Evolutionary conservation across 345 rosid genomes (phyloP).

Genomic region (Heritiera littoralis): DNA sequence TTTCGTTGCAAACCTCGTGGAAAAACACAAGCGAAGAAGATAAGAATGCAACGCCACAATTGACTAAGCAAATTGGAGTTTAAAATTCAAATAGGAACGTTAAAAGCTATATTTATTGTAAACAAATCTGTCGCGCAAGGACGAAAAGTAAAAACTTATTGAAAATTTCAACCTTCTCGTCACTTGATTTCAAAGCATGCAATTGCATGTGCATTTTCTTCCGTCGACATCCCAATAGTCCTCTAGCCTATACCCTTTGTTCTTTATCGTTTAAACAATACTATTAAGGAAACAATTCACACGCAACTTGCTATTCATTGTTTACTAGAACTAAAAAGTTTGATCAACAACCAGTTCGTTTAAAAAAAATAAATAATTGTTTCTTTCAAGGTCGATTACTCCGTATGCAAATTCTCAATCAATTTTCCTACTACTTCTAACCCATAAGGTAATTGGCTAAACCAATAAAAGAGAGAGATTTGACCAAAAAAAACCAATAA

Average conservation of each 20-base stretch:
- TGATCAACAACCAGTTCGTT: neutral
- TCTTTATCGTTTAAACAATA: neutral
- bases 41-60: neutral
- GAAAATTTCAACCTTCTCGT: neutral
- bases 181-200: neutral
- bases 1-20: neutral
- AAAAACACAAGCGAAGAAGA: neutral
- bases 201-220: neutral
- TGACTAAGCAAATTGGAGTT: constrained; percentile 1
- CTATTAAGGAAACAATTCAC: neutral
- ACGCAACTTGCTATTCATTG: neutral
- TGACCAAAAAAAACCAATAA: too few relatives aligned
- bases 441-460: too few relatives aligned
- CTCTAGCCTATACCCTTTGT: neutral
- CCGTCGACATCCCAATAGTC: neutral
- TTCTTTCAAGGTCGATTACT: neutral
- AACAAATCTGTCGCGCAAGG: neutral
- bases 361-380: neutral
- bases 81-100: neutral
- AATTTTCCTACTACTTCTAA: too few relatives aligned
- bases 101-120: neutral
- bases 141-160: neutral
- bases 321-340: neutral
- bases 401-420: neutral
- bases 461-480: too few relatives aligned